Percentiles rank a stretch among this genome's conserved stretches.
These are phyloP conservation scores for Bolboschoenus planiculmis DNA, from an alignment of 176 grass and related monocot genomes.

Conservation along the genomic window DNA sequence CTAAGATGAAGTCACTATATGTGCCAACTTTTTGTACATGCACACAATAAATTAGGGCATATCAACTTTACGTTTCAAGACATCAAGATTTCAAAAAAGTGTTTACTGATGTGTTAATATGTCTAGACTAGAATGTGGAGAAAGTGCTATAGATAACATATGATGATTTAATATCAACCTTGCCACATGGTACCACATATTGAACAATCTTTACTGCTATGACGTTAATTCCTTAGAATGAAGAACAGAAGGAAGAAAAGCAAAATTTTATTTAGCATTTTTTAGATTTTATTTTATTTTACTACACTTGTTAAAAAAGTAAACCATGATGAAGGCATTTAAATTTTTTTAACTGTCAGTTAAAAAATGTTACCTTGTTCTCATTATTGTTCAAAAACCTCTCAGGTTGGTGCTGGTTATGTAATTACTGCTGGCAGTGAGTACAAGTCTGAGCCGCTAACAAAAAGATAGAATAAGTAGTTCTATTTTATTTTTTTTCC, in stretches of 20 bases:
- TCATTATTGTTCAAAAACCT: not conserved
- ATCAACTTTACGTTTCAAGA: not conserved
- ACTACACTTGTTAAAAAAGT: not conserved
- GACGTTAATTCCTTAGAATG: too few species aligned
- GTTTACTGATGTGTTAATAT: not conserved
- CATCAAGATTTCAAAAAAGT: not conserved
- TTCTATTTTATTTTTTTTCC: conserved; percentile 23
- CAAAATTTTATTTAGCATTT: too few species aligned
- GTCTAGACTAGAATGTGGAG: too few species aligned
- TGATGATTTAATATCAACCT: too few species aligned
- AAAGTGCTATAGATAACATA: not conserved
- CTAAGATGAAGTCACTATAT: not conserved
- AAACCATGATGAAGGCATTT: not conserved
- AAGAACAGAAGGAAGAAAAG: too few species aligned
- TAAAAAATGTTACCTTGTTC: not conserved
- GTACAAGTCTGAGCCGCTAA: conserved; percentile 67
- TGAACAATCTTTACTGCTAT: too few species aligned
- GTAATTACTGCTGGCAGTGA: conserved; percentile 74
- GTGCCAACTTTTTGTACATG: not conserved
- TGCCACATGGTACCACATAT: too few species aligned
- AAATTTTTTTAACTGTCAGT: not conserved
- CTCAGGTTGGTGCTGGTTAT: conserved; percentile 83
- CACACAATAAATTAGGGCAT: not conserved
- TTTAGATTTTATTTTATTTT: not conserved
- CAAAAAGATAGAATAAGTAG: conserved; percentile 52